These are phyloP conservation scores for Dillenia turbinata DNA, from an alignment of 164 flowering plant species.

Conservation along the genomic window DNA sequence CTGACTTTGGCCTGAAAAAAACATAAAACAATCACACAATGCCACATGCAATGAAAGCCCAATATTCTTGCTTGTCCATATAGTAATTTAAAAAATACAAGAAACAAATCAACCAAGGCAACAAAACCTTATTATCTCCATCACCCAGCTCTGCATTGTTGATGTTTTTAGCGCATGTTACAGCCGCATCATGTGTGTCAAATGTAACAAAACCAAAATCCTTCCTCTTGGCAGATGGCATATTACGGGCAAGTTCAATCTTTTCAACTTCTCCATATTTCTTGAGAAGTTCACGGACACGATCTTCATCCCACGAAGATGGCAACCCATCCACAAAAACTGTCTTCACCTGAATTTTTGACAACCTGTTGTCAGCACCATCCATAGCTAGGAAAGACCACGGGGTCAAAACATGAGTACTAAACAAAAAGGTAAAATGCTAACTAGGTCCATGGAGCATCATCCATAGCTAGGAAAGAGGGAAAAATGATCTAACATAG, in stretches of 20 bases:
- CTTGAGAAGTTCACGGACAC: constrained; percentile 63
- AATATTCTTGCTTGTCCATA: background rate
- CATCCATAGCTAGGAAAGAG: no score
- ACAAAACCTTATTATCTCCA: constrained; percentile 75
- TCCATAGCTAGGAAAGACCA: no score
- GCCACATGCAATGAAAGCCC: background rate
- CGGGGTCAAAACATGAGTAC: no score
- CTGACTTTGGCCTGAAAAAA: constrained; percentile 78
- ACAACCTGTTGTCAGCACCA: no score
- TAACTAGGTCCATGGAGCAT: no score
- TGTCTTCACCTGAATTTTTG: constrained; percentile 66
- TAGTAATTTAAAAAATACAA: background rate
- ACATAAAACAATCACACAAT: background rate
- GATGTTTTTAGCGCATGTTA: constrained; percentile 83
- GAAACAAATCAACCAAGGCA: background rate
- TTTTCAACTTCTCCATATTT: constrained; percentile 79
- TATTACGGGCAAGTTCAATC: constrained; percentile 94
- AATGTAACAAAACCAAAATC: constrained; percentile 97
- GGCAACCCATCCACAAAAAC: constrained; percentile 89
- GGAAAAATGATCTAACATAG: background rate
- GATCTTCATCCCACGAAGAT: constrained; percentile 96
- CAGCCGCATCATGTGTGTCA: constrained; percentile 87
- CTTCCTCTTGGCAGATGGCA: constrained; percentile 93
- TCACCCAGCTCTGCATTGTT: constrained; percentile 91
- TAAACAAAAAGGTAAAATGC: no score